A percentile compares a stretch with the other conserved stretches of the same genome.
These are phyloP conservation scores for Thraustochytrium sp. DNA, from an alignment of 352 stramenopile genomes.

Conservation along the genomic window DNA sequence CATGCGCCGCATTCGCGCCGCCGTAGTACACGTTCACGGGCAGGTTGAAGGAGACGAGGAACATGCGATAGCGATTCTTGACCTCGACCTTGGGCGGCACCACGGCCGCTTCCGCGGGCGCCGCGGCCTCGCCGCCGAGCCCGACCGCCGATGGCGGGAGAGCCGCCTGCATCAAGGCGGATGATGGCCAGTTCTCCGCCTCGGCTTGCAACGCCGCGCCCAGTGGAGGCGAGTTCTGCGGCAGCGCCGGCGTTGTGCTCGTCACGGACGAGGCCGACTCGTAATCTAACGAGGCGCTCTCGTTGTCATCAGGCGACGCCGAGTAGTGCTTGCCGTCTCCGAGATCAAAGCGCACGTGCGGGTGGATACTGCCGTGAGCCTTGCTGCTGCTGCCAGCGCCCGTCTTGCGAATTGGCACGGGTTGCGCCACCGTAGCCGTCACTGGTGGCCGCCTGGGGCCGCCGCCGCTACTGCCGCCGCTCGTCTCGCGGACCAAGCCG, in stretches of 20 bases:
- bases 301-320: not conserved
- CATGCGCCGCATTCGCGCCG: conserved; percentile 51
- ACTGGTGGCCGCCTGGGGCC: not conserved
- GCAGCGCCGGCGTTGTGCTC: not conserved
- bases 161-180: not conserved
- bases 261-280: not conserved
- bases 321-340: not conserved
- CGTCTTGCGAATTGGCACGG: not conserved
- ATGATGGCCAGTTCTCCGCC: not conserved
- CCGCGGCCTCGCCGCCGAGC: not conserved
- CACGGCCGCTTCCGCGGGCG: not conserved
- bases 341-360: not conserved
- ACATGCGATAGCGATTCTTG: conserved; percentile 53
- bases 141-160: not conserved
- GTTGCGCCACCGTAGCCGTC: not conserved
- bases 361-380: not conserved
- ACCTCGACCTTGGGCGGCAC: not conserved
- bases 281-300: not conserved
- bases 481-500: too few relatives aligned
- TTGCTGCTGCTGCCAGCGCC: not conserved
- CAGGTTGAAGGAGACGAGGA: conserved; percentile 85
- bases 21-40: conserved; percentile 65
- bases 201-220: not conserved
- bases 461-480: too few relatives aligned
- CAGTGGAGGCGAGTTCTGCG: not conserved